Base-by-base conservation (phyloP, 2,329 filamentous ascomycete species). In the Fusarium sacchari region DNA sequence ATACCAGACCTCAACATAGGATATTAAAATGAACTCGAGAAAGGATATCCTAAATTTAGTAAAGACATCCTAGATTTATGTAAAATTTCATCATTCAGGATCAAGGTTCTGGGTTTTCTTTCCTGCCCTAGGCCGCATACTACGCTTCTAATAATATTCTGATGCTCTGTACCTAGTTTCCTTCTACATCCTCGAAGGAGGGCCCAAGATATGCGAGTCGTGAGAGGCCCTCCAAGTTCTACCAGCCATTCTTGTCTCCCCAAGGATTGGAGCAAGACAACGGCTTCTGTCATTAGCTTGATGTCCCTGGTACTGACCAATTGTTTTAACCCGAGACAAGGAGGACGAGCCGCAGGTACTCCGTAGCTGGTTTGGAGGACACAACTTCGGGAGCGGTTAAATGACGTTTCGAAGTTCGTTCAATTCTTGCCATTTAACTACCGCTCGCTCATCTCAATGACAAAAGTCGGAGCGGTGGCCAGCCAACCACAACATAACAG, bases 281-380 rank as follows among this genome's bases (percentile, higher is more conserved):
- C 50, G 18, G 18, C n/a, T 26, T 26, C 30, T 36, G 18, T 52
- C 49, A 52, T 52, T 36, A 52, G 47, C 34, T 72, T 60, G 44
- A 37, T 50, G 43, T 44, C 61, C 50, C 57, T 64, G 34, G 40
- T n/a, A 57, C 28, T 63, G 47, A 57, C 43, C 50, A 64, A 60
- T 60, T 56, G 60, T 66, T 42, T 65, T 60, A 69, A 71, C 50
- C 57, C 62, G 69, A 76, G 75, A 77, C 75, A 77, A 67, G 64
- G 70, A 73, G 61, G 34, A 53, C 47, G 49, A 49, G 59, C 44
- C 44, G 60, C 39, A 61, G 37, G 56, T n/a, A n/a, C n/a, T n/a
- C n/a, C n/a, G n/a, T 26, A 28, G 46, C 64, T 57, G 46, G 24
- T 39, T 40, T 37, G 46, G 20, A 37, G 44, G 46, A 53, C 22